Percentiles rank a stretch among this genome's conserved stretches.
These are phyloP conservation scores for Podaxis pistillaris DNA, from an alignment of 768 basidiomycete genomes.

Conservation along the genomic window DNA sequence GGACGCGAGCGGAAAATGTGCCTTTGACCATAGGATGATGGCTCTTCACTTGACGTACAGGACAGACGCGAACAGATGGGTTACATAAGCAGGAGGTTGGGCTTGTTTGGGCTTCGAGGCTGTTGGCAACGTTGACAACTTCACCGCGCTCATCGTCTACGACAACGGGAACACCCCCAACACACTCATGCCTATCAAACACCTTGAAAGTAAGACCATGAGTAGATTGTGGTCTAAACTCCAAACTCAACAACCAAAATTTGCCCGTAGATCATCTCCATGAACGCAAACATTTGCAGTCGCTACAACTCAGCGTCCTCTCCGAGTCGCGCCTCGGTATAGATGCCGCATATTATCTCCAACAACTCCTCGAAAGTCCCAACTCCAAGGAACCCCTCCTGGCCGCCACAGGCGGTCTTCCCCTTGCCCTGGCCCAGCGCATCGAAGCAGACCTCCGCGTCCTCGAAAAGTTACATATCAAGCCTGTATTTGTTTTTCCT, in stretches of 20 bases:
- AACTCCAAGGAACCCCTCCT: constrained; percentile 86
- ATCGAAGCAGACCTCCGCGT: constrained; percentile 90
- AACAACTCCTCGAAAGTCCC: constrained; percentile 71
- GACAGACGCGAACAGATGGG: constrained; percentile 9
- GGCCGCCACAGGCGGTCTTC: constrained; percentile 93
- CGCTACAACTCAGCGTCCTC: constrained; percentile 75
- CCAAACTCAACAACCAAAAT: constrained; percentile 14
- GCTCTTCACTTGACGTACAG: background rate
- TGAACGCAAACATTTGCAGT: constrained; percentile 87
- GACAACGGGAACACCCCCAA: constrained; percentile 22
- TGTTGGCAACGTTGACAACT: constrained; percentile 35
- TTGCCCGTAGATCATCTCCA: constrained; percentile 65
- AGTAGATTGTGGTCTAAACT: background rate
- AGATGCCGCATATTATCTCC: constrained; percentile 90
- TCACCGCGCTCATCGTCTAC: constrained; percentile 26
- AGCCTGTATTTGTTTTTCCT: constrained; percentile 97
- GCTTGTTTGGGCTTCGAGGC: constrained; percentile 27
- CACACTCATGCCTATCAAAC: constrained; percentile 71
- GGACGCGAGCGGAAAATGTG: background rate
- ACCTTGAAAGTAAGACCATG: constrained; percentile 69
- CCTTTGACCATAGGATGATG: background rate
- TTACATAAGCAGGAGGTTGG: constrained; percentile 26
- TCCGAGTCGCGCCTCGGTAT: constrained; percentile 94
- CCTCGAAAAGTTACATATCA: constrained; percentile 90
- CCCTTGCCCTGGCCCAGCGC: constrained; percentile 80